phyloP scores from a whole-genome alignment of 306 rosid genomes.

The Betula pendula region DNA sequence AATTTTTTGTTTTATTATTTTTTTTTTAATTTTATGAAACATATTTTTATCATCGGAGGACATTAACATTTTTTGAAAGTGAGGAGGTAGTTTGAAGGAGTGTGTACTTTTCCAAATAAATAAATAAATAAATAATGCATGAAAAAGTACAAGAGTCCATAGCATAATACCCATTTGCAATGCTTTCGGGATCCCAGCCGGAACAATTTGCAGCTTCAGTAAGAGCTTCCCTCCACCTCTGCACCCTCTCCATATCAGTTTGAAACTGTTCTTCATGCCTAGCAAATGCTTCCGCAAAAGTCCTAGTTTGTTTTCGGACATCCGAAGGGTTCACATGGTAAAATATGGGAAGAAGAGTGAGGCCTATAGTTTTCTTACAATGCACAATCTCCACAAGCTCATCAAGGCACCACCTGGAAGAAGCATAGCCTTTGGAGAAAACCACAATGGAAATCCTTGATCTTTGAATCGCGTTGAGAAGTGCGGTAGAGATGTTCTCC shows the following conservation, averaged over 20 bases:
- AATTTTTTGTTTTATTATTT: too few relatives aligned
- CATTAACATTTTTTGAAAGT: too few relatives aligned
- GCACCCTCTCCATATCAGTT: background rate
- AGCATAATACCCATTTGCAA: slow-evolving; percentile 7
- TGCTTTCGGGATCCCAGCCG: background rate
- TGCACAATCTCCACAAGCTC: slow-evolving; percentile 4
- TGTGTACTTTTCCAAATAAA: too few relatives aligned
- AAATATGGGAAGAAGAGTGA: background rate
- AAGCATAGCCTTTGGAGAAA: background rate
- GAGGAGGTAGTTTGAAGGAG: too few relatives aligned
- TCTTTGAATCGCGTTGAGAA: background rate
- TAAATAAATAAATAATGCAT: too few relatives aligned
- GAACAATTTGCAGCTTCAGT: slow-evolving; percentile 18
- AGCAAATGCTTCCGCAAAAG: background rate
- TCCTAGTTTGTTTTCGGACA: background rate
- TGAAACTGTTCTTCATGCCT: slow-evolving; percentile 2
- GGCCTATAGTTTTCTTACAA: background rate
- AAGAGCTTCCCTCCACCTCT: slow-evolving; percentile 14
- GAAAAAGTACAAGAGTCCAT: too few relatives aligned
- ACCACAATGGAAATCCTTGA: background rate
- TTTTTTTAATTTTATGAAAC: too few relatives aligned
- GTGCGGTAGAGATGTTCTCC: background rate
- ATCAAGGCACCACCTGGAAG: slow-evolving; percentile 2
- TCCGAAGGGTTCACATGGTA: background rate
- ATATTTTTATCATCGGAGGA: too few relatives aligned